Percentiles rank a stretch among this genome's conserved stretches.
These are phyloP conservation scores for Ophiostoma ulmi DNA, from an alignment of 2,329 filamentous ascomycete species.

Conservation along the genomic window DNA sequence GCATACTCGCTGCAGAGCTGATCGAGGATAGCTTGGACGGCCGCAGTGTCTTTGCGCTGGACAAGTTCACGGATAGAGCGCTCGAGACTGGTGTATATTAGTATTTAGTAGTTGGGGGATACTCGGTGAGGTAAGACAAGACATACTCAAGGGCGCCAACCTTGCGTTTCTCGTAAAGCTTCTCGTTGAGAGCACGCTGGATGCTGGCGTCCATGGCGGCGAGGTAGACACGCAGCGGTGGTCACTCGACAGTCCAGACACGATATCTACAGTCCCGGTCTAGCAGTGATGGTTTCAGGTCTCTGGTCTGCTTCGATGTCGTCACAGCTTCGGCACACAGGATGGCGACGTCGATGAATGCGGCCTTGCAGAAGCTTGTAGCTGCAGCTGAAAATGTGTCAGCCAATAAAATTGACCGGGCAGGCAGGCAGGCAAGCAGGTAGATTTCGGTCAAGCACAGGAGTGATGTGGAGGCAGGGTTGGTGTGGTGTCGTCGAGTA, in stretches of 20 bases:
- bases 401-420: background rate
- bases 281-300: background rate
- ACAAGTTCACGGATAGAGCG: constrained; percentile 82
- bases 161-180: constrained; percentile 98
- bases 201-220: constrained; percentile 77
- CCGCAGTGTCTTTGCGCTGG: constrained; percentile 67
- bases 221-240: background rate
- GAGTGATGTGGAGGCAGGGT: background rate
- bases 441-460: background rate
- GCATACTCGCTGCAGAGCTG: constrained; percentile 97
- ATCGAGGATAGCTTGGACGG: constrained; percentile 81
- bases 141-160: constrained; percentile 90
- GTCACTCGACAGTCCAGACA: background rate
- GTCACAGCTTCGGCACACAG: background rate
- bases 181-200: constrained; percentile 89
- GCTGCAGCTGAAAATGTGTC: background rate
- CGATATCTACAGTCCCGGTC: background rate
- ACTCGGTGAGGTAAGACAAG: background rate
- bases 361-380: constrained; percentile 3
- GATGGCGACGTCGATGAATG: background rate
- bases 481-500: background rate
- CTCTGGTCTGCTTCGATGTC: constrained; percentile 2
- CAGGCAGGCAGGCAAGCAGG: background rate
- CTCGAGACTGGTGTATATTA: constrained; percentile 62
- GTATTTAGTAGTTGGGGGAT: too few species aligned